Evolutionary conservation across 371 early-diverging fungal species (phyloP), one percentile per base, ranked within the genome.

Genomic region (Lichtheimia corymbifera): DNA sequence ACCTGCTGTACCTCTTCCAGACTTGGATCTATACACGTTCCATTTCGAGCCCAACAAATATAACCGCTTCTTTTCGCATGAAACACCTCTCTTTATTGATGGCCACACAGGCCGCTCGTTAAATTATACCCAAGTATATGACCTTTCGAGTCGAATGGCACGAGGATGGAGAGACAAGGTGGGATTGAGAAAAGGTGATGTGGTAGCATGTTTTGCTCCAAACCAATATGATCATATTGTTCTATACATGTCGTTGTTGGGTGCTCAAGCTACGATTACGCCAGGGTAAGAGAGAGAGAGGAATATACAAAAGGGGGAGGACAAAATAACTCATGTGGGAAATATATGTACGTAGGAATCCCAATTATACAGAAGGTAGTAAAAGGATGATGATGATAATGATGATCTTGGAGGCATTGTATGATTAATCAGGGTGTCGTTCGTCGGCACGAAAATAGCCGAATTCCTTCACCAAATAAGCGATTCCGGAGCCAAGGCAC

Each of bases 171-270:
- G 20, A 17, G 61, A 76, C 63, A 73, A 83, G 58, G 62, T 82
- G 12, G 74, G 76, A 5, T 71, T 91, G 45, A 68, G 82, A 58
- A 73, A 70, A 53, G 83, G 91, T 55, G 88, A 91, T 62, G 83
- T 87, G 14, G 76, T 91, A 17, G 90, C 85, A 12, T 65, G 88
- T 11, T 87, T 88, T 62, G 74, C 90, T 14, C 90, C 89, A 43
- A 94, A 93, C 43, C 75, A 78, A 53, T 63, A 67, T 35, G 70
- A 78, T 44, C 78, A 78, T 62, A 64, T 67, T 53, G 44, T 78
- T 12, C 55, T 78, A 0, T 71, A 73, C 40, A 62, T 75, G 17
- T 78, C 78, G 6, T 45, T 78, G 35, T 53, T 74, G 15, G 78
- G 67, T 15, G 73, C 78, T n/a, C 59, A 70, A 53, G 68, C 66